A percentile compares a stretch with the other conserved stretches of the same genome.
Evolutionary conservation across 352 stramenopile genomes (phyloP).

Genomic region (Pythium aristosporum): DNA sequence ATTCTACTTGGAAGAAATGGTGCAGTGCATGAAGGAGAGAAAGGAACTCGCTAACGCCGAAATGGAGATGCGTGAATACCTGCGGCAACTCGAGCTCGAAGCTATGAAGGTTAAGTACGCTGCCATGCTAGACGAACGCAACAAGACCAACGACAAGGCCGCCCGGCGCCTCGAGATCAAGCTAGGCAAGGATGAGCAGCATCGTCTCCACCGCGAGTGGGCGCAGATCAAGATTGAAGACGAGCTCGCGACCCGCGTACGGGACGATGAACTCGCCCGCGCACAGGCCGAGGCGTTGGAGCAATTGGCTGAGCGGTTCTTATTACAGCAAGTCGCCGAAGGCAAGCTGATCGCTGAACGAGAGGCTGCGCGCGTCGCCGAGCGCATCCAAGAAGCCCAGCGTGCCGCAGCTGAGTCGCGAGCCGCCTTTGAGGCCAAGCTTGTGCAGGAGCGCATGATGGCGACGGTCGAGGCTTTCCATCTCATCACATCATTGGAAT

Average conservation of each 20-base stretch:
- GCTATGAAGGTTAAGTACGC: slow-evolving; percentile 77
- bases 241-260: slow-evolving; percentile 53
- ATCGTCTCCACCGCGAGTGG: slow-evolving; percentile 73
- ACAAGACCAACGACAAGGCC: slow-evolving; percentile 59
- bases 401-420: slow-evolving; percentile 42
- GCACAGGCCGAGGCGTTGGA: slow-evolving; percentile 45
- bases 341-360: slow-evolving; percentile 47
- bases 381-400: slow-evolving; percentile 49
- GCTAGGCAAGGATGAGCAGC: slow-evolving; percentile 73
- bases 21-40: slow-evolving; percentile 55
- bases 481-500: slow-evolving; percentile 30
- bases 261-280: slow-evolving; percentile 45
- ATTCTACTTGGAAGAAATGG: slow-evolving; percentile 71
- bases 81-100: slow-evolving; percentile 62
- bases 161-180: slow-evolving; percentile 78
- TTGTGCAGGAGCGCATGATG: slow-evolving; percentile 67
- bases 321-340: slow-evolving; percentile 56
- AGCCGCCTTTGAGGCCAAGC: slow-evolving; percentile 47
- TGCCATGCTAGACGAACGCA: slow-evolving; percentile 61
- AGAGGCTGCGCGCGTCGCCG: slow-evolving; percentile 40
- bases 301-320: slow-evolving; percentile 58
- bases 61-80: slow-evolving; percentile 68
- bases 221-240: slow-evolving; percentile 64
- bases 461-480: slow-evolving; percentile 58
- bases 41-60: slow-evolving; percentile 66